Conservation (phyloP, 768 basidiomycete species). For the Boletus reticuloceps region DNA sequence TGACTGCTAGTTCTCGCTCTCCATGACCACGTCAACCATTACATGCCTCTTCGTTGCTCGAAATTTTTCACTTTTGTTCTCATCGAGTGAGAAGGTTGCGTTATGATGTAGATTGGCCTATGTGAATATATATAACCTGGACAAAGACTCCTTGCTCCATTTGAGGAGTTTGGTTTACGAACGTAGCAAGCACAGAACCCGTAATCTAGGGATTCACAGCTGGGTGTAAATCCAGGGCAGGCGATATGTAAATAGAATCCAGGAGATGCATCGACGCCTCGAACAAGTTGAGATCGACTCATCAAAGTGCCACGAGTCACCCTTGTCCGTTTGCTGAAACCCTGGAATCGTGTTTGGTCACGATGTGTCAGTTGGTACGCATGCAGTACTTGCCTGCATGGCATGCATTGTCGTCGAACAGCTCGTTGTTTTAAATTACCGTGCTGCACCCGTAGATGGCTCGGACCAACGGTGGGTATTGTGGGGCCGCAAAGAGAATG, state of each 20-base stretch:
- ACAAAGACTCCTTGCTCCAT: too few species aligned
- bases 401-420: constrained; percentile 2
- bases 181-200: not conserved
- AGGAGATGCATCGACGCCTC: not conserved
- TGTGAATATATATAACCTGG: not conserved
- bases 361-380: not conserved
- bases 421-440: constrained; percentile 20
- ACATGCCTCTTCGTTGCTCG: constrained; percentile 4
- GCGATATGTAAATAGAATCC: not conserved
- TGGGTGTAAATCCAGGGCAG: not conserved
- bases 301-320: not conserved
- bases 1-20: not conserved
- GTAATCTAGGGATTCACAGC: not conserved
- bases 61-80: not conserved
- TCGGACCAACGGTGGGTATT: constrained; percentile 19
- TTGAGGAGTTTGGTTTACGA: too few species aligned
- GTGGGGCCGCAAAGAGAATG: constrained; percentile 14
- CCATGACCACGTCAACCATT: constrained; percentile 3
- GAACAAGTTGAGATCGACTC: not conserved
- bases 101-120: too few species aligned
- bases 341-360: not conserved
- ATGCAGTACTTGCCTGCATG: not conserved
- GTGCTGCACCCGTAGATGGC: not conserved
- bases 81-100: not conserved
- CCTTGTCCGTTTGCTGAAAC: not conserved